Evolutionary conservation across 169 alveolate species (phyloP).

Genomic region (Sarcocystis neurona): DNA sequence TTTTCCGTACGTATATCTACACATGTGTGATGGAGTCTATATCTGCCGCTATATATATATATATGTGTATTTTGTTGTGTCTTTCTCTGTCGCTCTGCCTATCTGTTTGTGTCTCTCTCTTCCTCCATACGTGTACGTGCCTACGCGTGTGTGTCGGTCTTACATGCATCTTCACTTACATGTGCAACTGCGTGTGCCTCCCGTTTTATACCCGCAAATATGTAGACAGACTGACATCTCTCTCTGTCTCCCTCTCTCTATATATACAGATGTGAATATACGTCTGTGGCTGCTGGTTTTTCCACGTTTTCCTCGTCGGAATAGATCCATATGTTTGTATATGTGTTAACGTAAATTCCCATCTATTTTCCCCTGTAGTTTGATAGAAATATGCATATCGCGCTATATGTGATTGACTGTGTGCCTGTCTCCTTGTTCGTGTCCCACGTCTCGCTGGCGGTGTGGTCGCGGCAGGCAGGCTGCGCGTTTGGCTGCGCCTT

Average conservation of each 20-base stretch:
- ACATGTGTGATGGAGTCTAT: constrained; percentile 68
- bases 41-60: no score
- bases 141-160: not conserved
- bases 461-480: not conserved
- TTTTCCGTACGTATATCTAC: constrained; percentile 85
- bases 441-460: not conserved
- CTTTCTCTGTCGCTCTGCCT: not conserved
- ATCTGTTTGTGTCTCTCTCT: not conserved
- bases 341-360: not conserved
- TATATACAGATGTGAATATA: not conserved
- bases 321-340: no score
- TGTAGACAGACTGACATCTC: not conserved
- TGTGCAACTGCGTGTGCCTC: not conserved
- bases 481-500: constrained; percentile 11
- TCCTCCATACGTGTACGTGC: not conserved
- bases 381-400: no score
- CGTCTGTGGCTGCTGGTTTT: no score
- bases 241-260: not conserved
- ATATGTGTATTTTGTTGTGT: not conserved
- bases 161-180: not conserved
- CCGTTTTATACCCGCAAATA: not conserved
- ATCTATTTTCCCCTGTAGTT: no score
- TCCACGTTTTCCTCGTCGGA: no score
- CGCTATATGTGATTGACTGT: not conserved
- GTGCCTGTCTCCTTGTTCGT: not conserved